A percentile compares a stretch with the other conserved stretches of the same genome.
Evolutionary conservation across 164 flowering plant genomes (phyloP).

Genomic region (Echeveria elegans): DNA sequence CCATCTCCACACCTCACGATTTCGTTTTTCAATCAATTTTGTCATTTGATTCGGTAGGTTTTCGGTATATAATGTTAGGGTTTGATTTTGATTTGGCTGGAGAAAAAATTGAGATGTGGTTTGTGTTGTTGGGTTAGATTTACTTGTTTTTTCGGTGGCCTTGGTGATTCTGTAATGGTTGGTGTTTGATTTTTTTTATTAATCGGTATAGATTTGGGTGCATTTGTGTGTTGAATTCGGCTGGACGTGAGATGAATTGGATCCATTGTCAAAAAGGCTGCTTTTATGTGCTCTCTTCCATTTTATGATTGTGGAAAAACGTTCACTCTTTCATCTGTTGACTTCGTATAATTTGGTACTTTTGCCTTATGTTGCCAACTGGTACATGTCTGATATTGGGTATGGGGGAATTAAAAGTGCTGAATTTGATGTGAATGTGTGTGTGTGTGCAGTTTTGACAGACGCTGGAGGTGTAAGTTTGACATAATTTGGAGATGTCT

Average conservation of each 20-base stretch:
- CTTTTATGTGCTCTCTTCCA: background rate
- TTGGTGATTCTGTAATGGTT: no score
- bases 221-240: no score
- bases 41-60: background rate
- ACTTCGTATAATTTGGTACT: background rate
- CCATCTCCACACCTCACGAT: background rate
- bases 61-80: background rate
- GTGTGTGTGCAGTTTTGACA: background rate
- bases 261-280: background rate
- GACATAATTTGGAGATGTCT: slow-evolving; percentile 37
- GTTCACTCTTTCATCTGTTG: background rate
- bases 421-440: background rate
- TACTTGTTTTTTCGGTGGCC: no score
- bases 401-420: background rate
- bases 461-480: background rate
- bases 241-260: background rate
- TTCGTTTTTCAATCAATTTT: background rate
- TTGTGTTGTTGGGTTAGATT: no score
- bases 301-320: no score
- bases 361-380: background rate
- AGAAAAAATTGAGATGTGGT: background rate
- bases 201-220: no score
- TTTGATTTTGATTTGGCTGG: background rate
- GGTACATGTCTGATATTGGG: background rate
- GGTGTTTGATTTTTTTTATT: background rate